Percentiles rank a stretch among this genome's conserved stretches.
These are phyloP conservation scores for Epichloe sp. DNA, from an alignment of 2,329 filamentous ascomycete species.

Conservation along the genomic window DNA sequence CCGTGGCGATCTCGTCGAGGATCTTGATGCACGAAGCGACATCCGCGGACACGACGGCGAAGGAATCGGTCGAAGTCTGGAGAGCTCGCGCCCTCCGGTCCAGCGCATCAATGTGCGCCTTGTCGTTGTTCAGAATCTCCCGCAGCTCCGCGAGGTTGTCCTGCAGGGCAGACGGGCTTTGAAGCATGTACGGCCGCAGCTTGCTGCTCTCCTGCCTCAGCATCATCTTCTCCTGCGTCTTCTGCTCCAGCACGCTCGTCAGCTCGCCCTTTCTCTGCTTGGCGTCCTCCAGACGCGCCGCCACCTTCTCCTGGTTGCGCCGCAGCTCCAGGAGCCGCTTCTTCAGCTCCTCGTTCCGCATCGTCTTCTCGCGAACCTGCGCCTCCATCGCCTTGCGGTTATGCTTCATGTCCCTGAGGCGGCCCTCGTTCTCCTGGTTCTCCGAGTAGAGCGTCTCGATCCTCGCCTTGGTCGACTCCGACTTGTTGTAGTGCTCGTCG, in stretches of 20 bases:
- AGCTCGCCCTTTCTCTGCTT: constrained; percentile 69
- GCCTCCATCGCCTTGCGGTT: constrained; percentile 71
- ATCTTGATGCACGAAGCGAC: constrained; percentile 81
- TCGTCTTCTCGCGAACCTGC: constrained; percentile 71
- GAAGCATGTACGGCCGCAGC: constrained; percentile 79
- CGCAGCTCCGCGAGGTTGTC: constrained; percentile 69
- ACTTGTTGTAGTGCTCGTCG: constrained; percentile 86
- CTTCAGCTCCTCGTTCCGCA: constrained; percentile 78
- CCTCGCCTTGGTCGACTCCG: constrained; percentile 70
- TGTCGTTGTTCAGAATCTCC: constrained; percentile 64
- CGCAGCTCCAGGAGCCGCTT: constrained; percentile 67
- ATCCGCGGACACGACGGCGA: constrained; percentile 70
- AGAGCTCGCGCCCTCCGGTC: constrained; percentile 80
- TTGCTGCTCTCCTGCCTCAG: constrained; percentile 79
- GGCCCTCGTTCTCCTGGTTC: constrained; percentile 76
- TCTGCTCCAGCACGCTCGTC: constrained; percentile 58
- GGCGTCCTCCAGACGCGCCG: constrained; percentile 67
- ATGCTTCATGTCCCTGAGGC: constrained; percentile 66
- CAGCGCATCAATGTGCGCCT: constrained; percentile 72
- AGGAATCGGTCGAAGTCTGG: constrained; percentile 85
- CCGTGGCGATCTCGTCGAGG: constrained; percentile 73
- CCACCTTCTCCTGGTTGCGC: constrained; percentile 70
- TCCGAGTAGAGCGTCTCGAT: constrained; percentile 78
- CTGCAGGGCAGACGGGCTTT: constrained; percentile 76
- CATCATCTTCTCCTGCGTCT: constrained; percentile 54